Conservation (phyloP, 2,329 filamentous ascomycete species). For the Diaporthe helianthi region DNA sequence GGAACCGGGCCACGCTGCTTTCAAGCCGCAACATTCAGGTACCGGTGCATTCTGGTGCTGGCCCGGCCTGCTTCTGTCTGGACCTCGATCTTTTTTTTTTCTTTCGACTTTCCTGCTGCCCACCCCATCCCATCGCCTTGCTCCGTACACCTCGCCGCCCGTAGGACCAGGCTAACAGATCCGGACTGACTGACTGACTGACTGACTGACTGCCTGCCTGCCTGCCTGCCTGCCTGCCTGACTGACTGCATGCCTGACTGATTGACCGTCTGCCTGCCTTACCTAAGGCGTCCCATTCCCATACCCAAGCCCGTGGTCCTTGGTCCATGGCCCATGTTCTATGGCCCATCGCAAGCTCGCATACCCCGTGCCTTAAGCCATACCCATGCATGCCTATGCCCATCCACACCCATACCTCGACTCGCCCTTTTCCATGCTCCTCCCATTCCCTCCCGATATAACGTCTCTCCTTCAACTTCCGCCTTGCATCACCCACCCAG, state of each 20-base stretch:
- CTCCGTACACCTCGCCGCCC: constrained; percentile 12
- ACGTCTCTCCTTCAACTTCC: constrained; percentile 29
- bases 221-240: constrained; percentile 20
- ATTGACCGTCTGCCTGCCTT: constrained; percentile 27
- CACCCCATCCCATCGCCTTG: constrained; percentile 13
- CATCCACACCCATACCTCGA: constrained; percentile 27
- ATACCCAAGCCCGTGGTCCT: constrained; percentile 18
- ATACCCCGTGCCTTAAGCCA: constrained; percentile 10
- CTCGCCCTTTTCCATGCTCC: constrained; percentile 32
- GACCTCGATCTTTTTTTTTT: constrained; percentile 25
- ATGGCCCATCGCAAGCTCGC: constrained; percentile 15
- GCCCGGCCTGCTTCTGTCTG: constrained; percentile 18
- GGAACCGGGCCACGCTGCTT: constrained; percentile 14
- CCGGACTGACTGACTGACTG: constrained; percentile 22
- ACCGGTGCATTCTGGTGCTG: constrained; percentile 12
- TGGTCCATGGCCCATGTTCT: constrained; percentile 26
- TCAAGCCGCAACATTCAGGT: constrained; percentile 27
- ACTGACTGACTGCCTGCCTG: constrained; percentile 9
- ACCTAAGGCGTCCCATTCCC: constrained; percentile 29
- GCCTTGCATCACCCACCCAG: constrained; percentile 28
- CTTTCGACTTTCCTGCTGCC: constrained; percentile 27
- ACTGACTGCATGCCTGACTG: constrained; percentile 17
- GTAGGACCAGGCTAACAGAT: constrained; percentile 26
- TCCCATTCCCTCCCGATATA: constrained; percentile 31
- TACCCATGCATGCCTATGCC: constrained; percentile 11